Conservation (phyloP, 306 rosid genomes). For the Lablab purpureus region DNA sequence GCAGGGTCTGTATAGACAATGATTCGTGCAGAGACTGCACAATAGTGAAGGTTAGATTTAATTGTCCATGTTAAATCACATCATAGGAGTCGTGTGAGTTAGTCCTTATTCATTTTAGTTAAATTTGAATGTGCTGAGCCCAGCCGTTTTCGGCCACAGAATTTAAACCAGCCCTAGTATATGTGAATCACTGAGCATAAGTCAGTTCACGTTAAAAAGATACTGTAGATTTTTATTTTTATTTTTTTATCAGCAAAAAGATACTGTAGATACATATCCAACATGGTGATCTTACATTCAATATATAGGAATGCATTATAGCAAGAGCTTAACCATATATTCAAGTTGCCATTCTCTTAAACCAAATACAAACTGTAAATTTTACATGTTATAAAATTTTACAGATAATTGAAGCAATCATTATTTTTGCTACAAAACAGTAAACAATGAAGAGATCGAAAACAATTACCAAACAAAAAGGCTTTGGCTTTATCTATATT, state of each 20-base stretch:
- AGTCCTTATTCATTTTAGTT: constrained; percentile 11
- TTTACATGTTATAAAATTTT: not conserved
- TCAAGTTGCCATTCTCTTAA: not conserved
- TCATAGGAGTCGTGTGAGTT: not conserved
- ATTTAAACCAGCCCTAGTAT: not conserved
- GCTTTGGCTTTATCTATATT: not conserved
- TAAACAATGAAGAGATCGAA: not conserved
- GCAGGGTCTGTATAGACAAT: constrained; percentile 78
- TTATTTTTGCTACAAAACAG: not conserved
- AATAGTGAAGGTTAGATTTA: constrained; percentile 67
- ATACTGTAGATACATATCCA: not conserved
- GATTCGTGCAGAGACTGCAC: constrained; percentile 63
- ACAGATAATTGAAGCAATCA: not conserved
- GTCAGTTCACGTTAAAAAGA: not conserved
- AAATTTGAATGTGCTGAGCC: not conserved
- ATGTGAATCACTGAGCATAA: not conserved
- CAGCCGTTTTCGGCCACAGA: not conserved
- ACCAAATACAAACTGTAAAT: not conserved
- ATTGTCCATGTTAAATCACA: not conserved
- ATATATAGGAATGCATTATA: not conserved
- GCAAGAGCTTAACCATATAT: not conserved
- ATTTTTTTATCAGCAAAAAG: too few relatives aligned
- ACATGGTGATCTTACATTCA: not conserved
- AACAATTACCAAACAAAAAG: not conserved
- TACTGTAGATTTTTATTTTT: too few relatives aligned